phyloP scores from a whole-genome alignment of 495 filamentous ascomycete species.

The Penicillium odoratum region DNA sequence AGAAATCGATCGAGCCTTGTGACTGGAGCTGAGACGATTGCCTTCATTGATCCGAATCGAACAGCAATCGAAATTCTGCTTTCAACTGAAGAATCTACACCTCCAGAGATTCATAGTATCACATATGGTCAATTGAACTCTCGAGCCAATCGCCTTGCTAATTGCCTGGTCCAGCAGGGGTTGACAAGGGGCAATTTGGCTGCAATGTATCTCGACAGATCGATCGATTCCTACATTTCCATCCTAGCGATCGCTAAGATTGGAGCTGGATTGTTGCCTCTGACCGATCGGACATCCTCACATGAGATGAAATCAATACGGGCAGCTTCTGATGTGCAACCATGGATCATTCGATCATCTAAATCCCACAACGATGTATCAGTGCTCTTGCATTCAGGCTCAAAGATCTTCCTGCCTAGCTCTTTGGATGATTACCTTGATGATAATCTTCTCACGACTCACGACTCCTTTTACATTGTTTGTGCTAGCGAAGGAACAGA shows the following conservation, averaged over 20 bases:
- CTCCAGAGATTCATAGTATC: slow-evolving; percentile 38
- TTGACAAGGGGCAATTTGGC: slow-evolving; percentile 54
- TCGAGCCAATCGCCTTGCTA: slow-evolving; percentile 64
- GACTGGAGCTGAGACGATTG: slow-evolving; percentile 53
- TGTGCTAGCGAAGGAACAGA: slow-evolving; percentile 68
- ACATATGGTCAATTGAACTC: slow-evolving; percentile 64
- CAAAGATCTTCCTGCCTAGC: slow-evolving; percentile 32
- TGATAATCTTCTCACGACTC: slow-evolving; percentile 25
- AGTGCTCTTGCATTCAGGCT: slow-evolving; percentile 17
- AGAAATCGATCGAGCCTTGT: slow-evolving; percentile 38
- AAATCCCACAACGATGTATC: slow-evolving; percentile 9
- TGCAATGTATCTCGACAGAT: slow-evolving; percentile 71
- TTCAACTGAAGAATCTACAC: slow-evolving; percentile 29
- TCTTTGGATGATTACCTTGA: slow-evolving; percentile 28
- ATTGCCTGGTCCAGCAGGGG: slow-evolving; percentile 48
- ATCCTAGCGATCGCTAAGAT: slow-evolving; percentile 72
- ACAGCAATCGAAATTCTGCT: slow-evolving; percentile 61
- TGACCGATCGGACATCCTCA: slow-evolving; percentile 62
- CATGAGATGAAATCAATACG: slow-evolving; percentile 57
- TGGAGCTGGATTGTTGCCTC: slow-evolving; percentile 72
- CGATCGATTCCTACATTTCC: slow-evolving; percentile 61
- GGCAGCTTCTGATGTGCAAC: slow-evolving; percentile 44
- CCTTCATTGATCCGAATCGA: slow-evolving; percentile 44
- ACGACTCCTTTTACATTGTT: slow-evolving; percentile 33
- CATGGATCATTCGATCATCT: slow-evolving; percentile 45